Conservation (phyloP, 495 filamentous ascomycete genomes). For the Lentithecium fluviatile region DNA sequence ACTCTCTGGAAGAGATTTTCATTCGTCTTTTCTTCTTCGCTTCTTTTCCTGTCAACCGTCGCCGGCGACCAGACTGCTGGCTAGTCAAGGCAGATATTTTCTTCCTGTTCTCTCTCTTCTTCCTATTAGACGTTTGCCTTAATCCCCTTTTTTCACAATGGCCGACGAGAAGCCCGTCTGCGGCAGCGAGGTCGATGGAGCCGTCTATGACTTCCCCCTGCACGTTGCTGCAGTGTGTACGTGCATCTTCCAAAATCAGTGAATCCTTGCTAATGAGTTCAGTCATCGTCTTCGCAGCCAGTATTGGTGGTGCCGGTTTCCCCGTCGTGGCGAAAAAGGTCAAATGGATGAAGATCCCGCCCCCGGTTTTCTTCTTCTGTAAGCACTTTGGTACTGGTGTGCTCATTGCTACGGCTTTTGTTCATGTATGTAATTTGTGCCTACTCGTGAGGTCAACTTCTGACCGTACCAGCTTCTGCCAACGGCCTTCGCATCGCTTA, state of each 20-base stretch:
- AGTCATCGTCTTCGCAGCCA: slow-evolving; percentile 42
- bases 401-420: slow-evolving; percentile 37
- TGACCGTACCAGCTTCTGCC: slow-evolving; percentile 49
- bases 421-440: slow-evolving; percentile 33
- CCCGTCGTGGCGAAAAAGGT: slow-evolving; percentile 56
- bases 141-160: slow-evolving; percentile 8
- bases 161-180: slow-evolving; percentile 47
- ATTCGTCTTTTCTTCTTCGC: slow-evolving; percentile 10
- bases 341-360: slow-evolving; percentile 54
- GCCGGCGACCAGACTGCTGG: slow-evolving; percentile 18
- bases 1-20: slow-evolving; percentile 33
- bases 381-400: slow-evolving; percentile 44
- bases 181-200: slow-evolving; percentile 44
- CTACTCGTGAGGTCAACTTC: neutral
- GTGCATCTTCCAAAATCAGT: slow-evolving; percentile 23
- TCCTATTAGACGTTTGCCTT: neutral
- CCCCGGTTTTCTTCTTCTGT: slow-evolving; percentile 54
- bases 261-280: slow-evolving; percentile 1
- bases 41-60: slow-evolving; percentile 21
- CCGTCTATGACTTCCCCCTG: slow-evolving; percentile 48
- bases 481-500: slow-evolving; percentile 56
- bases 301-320: slow-evolving; percentile 44
- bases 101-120: neutral
- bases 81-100: slow-evolving; percentile 8
- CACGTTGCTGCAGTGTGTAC: slow-evolving; percentile 53